phyloP scores from a whole-genome alignment of 148 eudicot species.

The Camellia sinensis region DNA sequence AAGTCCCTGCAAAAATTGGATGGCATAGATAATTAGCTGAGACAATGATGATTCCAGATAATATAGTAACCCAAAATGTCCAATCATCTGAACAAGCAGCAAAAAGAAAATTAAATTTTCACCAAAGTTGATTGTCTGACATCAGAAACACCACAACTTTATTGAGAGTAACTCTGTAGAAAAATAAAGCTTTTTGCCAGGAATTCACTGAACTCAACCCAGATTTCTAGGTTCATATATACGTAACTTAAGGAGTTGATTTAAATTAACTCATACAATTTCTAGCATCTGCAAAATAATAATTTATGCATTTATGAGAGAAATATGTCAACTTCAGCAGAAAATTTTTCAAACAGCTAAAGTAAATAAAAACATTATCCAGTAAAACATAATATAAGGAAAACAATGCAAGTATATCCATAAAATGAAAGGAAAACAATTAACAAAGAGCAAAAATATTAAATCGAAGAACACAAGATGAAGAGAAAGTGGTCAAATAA shows the following conservation, averaged over 20 bases:
- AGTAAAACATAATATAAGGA: not conserved
- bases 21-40: no score
- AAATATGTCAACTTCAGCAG: no score
- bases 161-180: not conserved
- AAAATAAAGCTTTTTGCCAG: not conserved
- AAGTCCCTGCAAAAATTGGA: slow-evolving; percentile 47
- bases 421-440: not conserved
- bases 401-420: not conserved
- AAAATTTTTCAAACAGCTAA: not conserved
- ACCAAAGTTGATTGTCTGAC: no score
- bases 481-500: not conserved
- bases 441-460: not conserved
- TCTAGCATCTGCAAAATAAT: not conserved
- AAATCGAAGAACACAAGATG: not conserved
- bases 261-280: not conserved
- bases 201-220: not conserved
- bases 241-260: not conserved
- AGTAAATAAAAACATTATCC: not conserved
- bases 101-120: no score
- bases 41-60: no score
- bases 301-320: no score
- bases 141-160: no score
- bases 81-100: no score
- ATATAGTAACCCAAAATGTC: no score
- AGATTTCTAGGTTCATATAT: not conserved